phyloP scores from a whole-genome alignment of 2,329 filamentous ascomycete genomes.

The Pochonia chlamydosporia region DNA sequence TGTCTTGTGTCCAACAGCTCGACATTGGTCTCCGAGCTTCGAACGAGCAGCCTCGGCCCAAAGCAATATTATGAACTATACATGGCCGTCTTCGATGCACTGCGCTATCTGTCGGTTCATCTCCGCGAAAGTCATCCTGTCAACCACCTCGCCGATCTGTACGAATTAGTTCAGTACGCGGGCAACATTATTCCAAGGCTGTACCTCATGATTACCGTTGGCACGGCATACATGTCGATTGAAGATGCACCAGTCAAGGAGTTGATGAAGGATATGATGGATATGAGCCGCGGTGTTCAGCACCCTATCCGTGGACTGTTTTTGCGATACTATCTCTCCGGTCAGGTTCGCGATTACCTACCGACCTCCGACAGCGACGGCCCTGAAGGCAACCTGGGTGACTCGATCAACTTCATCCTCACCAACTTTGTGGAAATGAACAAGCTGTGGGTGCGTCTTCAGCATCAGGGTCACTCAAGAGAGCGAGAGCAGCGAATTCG shows the following conservation, averaged over 20 bases:
- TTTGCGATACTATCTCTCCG: slow-evolving; percentile 90
- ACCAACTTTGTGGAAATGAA: slow-evolving; percentile 99
- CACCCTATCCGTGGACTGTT: slow-evolving; percentile 95
- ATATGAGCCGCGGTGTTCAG: slow-evolving; percentile 97
- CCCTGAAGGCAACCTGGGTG: slow-evolving; percentile 89
- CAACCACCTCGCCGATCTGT: slow-evolving; percentile 95
- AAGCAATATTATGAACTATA: slow-evolving; percentile 99
- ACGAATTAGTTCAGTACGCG: slow-evolving; percentile 96
- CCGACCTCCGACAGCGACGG: slow-evolving; percentile 80
- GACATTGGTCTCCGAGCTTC: slow-evolving; percentile 94
- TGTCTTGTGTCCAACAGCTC: slow-evolving; percentile 55
- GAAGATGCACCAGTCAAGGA: slow-evolving; percentile 98
- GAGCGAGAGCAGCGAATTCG: slow-evolving; percentile 91
- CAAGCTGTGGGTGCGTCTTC: slow-evolving; percentile 95
- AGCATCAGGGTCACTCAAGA: slow-evolving; percentile 94
- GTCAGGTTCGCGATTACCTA: slow-evolving; percentile 85
- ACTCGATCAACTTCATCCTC: slow-evolving; percentile 95
- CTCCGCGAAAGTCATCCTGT: slow-evolving; percentile 95
- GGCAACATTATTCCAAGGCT: slow-evolving; percentile 95
- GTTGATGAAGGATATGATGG: slow-evolving; percentile 99
- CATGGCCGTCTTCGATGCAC: slow-evolving; percentile 97
- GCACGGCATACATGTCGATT: slow-evolving; percentile 98
- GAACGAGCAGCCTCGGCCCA: slow-evolving; percentile 92
- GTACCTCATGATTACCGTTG: slow-evolving; percentile 98
- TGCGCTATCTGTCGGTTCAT: slow-evolving; percentile 93